phyloP scores from a whole-genome alignment of 192 early-diverging fungal species.

The Geosiphon pyriformis region DNA sequence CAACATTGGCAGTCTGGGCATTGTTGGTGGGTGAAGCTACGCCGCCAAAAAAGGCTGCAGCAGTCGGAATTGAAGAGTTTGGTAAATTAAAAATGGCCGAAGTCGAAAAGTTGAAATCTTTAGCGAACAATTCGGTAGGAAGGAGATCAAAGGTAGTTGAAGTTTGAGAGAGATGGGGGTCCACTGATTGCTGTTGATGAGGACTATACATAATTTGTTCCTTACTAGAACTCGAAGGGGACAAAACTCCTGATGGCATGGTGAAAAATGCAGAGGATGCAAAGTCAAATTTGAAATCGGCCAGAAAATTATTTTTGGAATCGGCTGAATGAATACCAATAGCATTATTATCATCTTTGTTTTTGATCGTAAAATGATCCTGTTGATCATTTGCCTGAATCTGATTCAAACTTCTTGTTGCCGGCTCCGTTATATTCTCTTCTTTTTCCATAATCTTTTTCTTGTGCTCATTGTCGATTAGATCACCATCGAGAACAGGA shows the following conservation, averaged over 20 bases:
- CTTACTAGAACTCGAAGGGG: not conserved
- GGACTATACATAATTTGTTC: not conserved
- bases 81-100: slow-evolving; percentile 21
- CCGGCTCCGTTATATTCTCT: not conserved
- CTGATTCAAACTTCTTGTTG: not conserved
- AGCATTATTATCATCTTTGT: not conserved
- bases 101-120: slow-evolving; percentile 19
- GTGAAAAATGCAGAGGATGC: not conserved
- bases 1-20: not conserved
- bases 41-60: slow-evolving; percentile 5
- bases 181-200: not conserved
- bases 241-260: slow-evolving; percentile 4
- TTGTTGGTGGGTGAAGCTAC: slow-evolving; percentile 5
- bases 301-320: not conserved
- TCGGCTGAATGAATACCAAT: not conserved
- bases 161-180: not conserved
- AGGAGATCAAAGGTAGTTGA: slow-evolving; percentile 1
- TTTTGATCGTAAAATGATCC: not conserved
- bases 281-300: slow-evolving; percentile 23
- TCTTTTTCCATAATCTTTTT: not conserved
- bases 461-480: not conserved
- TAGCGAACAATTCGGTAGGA: slow-evolving; percentile 6
- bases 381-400: not conserved
- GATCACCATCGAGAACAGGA: not conserved
- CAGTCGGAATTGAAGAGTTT: slow-evolving; percentile 8